phyloP scores from a whole-genome alignment of 306 rosid genomes.

The Cucurbita maxima region DNA sequence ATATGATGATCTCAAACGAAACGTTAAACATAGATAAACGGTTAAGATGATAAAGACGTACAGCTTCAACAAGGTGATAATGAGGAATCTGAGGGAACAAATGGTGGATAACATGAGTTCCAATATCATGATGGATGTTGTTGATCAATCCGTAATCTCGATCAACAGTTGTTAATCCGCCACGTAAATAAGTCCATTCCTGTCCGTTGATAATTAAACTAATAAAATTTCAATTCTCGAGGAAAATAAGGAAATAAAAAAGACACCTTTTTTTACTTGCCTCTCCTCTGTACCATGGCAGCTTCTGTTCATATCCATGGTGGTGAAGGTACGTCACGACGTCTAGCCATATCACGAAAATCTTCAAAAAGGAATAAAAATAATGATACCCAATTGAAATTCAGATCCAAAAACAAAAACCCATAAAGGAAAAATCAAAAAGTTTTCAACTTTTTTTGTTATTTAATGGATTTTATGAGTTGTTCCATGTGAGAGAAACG shows the following conservation, averaged over 20 bases:
- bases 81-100: conserved; percentile 98
- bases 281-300: conserved; percentile 98
- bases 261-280: conserved; percentile 15
- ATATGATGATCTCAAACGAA: too few relatives aligned
- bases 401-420: neutral
- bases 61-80: conserved; percentile 84
- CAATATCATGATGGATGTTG: conserved; percentile 82
- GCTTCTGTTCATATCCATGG: conserved; percentile 71
- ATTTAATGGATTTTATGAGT: neutral
- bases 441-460: neutral
- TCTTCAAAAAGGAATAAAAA: conserved; percentile 15
- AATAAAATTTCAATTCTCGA: too few relatives aligned
- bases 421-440: neutral
- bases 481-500: neutral
- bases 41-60: conserved; percentile 4
- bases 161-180: conserved; percentile 85
- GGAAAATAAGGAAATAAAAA: neutral
- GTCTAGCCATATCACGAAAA: conserved; percentile 79
- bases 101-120: conserved; percentile 98
- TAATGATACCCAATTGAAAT: neutral
- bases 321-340: conserved; percentile 89
- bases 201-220: neutral
- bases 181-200: conserved; percentile 90
- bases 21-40: too few relatives aligned
- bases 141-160: conserved; percentile 88